A percentile compares a stretch with the other conserved stretches of the same genome.
These are phyloP conservation scores for Kluyveromyces dobzhanskii DNA, from an alignment of 805 yeast genomes.

Conservation along the genomic window DNA sequence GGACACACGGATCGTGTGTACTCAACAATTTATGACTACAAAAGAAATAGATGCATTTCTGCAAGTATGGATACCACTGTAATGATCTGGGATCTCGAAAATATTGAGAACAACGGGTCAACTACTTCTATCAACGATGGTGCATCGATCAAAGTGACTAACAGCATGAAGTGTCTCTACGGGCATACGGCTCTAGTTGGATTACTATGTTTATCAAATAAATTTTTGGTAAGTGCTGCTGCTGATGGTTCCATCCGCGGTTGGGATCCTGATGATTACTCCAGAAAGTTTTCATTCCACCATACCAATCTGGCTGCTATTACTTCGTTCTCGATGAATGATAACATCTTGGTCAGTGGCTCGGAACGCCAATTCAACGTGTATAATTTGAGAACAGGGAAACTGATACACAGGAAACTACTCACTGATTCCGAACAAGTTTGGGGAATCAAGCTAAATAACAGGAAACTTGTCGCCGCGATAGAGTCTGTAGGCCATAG, in stretches of 20 bases:
- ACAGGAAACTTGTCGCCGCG: constrained; percentile 81
- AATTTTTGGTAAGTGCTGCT: constrained; percentile 83
- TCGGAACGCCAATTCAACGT: constrained; percentile 79
- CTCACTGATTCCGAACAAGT: constrained; percentile 74
- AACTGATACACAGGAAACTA: constrained; percentile 59
- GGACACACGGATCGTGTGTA: constrained; percentile 89
- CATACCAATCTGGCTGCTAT: constrained; percentile 79
- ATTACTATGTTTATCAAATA: constrained; percentile 64
- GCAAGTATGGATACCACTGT: constrained; percentile 89
- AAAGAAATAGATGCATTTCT: constrained; percentile 72
- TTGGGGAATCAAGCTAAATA: constrained; percentile 91
- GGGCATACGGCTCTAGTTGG: constrained; percentile 93
- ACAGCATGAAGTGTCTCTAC: constrained; percentile 50
- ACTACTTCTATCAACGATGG: constrained; percentile 17
- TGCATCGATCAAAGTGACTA: constrained; percentile 19
- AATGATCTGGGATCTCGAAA: constrained; percentile 79
- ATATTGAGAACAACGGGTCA: constrained; percentile 48
- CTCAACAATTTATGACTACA: constrained; percentile 74
- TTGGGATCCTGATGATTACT: constrained; percentile 82
- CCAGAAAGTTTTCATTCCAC: constrained; percentile 56
- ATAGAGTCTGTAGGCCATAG: constrained; percentile 69
- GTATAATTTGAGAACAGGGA: constrained; percentile 79
- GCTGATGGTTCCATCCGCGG: constrained; percentile 88
- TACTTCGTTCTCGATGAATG: constrained; percentile 88
- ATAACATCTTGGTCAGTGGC: constrained; percentile 78